Evolutionary conservation across 305 asterid genomes (phyloP).

Genomic region (Fraxinus latifolia): DNA sequence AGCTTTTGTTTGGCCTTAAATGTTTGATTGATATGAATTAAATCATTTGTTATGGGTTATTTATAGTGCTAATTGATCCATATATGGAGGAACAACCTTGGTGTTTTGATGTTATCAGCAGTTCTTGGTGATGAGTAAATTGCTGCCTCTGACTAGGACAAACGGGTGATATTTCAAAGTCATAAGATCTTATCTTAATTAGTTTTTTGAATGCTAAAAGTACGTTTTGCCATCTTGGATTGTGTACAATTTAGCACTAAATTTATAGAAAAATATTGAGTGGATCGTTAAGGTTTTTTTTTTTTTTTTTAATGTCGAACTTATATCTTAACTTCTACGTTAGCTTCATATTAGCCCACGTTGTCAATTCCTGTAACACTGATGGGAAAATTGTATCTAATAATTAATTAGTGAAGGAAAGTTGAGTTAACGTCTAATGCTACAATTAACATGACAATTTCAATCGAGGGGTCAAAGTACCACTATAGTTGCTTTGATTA

Average conservation of each 20-base stretch:
- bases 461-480: background rate
- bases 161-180: background rate
- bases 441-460: background rate
- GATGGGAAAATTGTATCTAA: background rate
- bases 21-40: constrained; percentile 1
- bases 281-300: too few species aligned
- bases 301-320: background rate
- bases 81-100: background rate
- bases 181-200: background rate
- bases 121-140: constrained; percentile 28
- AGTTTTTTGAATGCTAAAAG: background rate
- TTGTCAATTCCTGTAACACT: background rate
- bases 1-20: background rate
- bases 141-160: constrained; percentile 27
- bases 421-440: background rate
- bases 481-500: background rate
- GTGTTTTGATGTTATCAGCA: background rate
- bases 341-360: background rate
- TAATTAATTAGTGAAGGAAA: background rate
- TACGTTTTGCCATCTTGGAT: background rate
- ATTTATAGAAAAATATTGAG: background rate
- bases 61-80: constrained; percentile 11
- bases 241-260: background rate
- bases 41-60: background rate
- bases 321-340: background rate